Base-by-base conservation (phyloP, 148 eudicot species). In the Silene latifolia region DNA sequence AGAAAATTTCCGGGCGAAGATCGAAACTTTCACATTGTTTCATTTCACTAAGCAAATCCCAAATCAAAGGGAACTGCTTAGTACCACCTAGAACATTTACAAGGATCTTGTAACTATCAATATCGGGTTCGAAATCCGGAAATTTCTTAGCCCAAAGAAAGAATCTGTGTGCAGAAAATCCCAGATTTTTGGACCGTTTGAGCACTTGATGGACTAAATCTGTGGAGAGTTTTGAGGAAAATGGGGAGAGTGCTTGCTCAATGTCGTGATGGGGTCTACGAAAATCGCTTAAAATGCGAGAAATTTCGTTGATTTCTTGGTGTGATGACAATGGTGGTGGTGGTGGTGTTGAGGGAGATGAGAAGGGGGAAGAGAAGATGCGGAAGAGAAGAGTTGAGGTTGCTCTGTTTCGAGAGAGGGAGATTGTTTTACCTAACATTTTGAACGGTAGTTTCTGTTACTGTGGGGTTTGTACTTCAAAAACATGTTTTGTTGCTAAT, bases 141-240 rank as follows among this genome's bases (percentile, higher is more conserved):
- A 82, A 74, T 10, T 51, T 58, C 71, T 83, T 76, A 44, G 96
- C 96, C 96, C 96, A 90, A 3, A 82, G 69, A 42, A 93, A 90
- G 90, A 93, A 89, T 69, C 93, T 83, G 63, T 90, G 96, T 18
- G 96, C 91, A 6, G 98, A 82, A 70, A 89, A 89, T 0, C 88
- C 90, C 9, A 90, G 87, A 69, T 86, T 86, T 75, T 82, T 89
- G 75, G 96, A 86, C 18, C 98, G 69, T 81, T 93, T 93, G 25
- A 90, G 76, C 3, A 89, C 90, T 67, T 90, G 93, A 69, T 90
- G 85, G 35, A 93, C 90, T 35, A 88, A 74, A 39, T 67, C 20
- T 6, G 90, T 42, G 44, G 90, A 74, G 20, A 90, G 67, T n/a
- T 74, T 72, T 1, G 86, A 48, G 35, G 89, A 78, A 65, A 82